A percentile compares a stretch with the other conserved stretches of the same genome.
Evolutionary conservation across 495 filamentous ascomycete genomes (phyloP).

Genomic region (Daldinia bambusicola): DNA sequence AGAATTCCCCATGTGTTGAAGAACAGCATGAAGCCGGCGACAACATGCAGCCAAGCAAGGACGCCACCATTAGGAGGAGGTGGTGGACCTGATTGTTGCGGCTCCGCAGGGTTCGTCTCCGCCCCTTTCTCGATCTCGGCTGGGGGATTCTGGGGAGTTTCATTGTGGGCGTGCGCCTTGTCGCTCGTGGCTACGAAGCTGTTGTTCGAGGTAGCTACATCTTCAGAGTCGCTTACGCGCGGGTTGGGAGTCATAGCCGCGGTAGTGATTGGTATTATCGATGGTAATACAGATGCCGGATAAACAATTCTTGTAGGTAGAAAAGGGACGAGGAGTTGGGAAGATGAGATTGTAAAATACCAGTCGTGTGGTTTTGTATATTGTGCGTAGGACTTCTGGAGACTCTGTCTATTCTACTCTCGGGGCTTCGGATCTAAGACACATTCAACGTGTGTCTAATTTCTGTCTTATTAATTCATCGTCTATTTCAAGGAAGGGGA

Average conservation of each 20-base stretch:
- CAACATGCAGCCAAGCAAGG: conserved; percentile 63
- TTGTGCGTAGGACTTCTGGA: conserved; percentile 16
- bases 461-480: conserved; percentile 19
- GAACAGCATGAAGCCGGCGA: conserved; percentile 61
- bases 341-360: conserved; percentile 13
- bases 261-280: not conserved
- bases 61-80: conserved; percentile 59
- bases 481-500: not conserved
- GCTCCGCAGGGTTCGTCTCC: not conserved
- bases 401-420: conserved; percentile 10
- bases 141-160: not conserved
- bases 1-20: conserved; percentile 70
- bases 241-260: conserved; percentile 18
- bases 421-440: conserved; percentile 34
- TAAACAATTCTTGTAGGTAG: not conserved
- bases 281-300: not conserved
- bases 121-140: conserved; percentile 20
- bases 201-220: conserved; percentile 31
- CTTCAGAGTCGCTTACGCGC: conserved; percentile 37
- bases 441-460: conserved; percentile 16
- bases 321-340: conserved; percentile 15
- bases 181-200: conserved; percentile 28
- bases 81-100: conserved; percentile 23
- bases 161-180: conserved; percentile 18
- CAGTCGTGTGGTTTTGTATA: conserved; percentile 3